A percentile compares a stretch with the other conserved stretches of the same genome.
phyloP scores from a whole-genome alignment of 257 asterid species.

The Rauvolfia tetraphylla region DNA sequence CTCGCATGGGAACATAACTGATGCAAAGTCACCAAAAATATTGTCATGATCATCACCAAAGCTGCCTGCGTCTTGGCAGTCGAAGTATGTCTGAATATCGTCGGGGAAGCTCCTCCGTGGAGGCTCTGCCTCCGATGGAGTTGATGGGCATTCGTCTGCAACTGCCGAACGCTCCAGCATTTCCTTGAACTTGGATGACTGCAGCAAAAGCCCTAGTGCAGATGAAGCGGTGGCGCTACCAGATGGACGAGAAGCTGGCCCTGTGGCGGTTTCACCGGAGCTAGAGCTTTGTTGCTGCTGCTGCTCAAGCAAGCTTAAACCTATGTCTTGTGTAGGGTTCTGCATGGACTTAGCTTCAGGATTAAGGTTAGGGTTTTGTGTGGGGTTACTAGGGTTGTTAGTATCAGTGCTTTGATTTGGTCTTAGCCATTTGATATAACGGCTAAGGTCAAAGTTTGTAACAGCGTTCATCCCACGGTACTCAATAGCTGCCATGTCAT shows the following conservation, averaged over 20 bases:
- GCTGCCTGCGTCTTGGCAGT: constrained; percentile 60
- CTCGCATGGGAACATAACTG: constrained; percentile 62
- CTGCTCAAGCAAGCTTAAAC: constrained; percentile 26
- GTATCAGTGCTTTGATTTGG: constrained; percentile 26
- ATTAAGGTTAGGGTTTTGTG: constrained; percentile 18
- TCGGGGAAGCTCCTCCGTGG: constrained; percentile 81
- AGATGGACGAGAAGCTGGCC: constrained; percentile 18
- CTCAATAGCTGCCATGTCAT: constrained; percentile 94
- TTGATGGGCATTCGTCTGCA: constrained; percentile 26
- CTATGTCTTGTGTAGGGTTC: constrained; percentile 26
- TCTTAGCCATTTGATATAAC: constrained; percentile 55
- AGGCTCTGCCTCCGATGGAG: constrained; percentile 36
- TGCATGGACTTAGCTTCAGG: constrained; percentile 21
- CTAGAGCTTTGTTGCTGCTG: constrained; percentile 38
- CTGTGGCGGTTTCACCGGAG: constrained; percentile 19
- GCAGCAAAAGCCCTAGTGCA: constrained; percentile 53
- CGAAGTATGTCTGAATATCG: constrained; percentile 87
- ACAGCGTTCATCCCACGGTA: constrained; percentile 91
- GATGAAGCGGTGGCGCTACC: constrained; percentile 33
- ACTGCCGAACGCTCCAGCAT: constrained; percentile 46
- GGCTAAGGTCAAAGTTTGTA: constrained; percentile 88
- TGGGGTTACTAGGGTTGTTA: constrained; percentile 7
- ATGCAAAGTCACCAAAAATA: constrained; percentile 55
- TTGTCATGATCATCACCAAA: constrained; percentile 60
- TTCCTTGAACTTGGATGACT: constrained; percentile 64